phyloP scores from a whole-genome alignment of 139 green algal species.

The Mesotaenium endlicherianum region DNA sequence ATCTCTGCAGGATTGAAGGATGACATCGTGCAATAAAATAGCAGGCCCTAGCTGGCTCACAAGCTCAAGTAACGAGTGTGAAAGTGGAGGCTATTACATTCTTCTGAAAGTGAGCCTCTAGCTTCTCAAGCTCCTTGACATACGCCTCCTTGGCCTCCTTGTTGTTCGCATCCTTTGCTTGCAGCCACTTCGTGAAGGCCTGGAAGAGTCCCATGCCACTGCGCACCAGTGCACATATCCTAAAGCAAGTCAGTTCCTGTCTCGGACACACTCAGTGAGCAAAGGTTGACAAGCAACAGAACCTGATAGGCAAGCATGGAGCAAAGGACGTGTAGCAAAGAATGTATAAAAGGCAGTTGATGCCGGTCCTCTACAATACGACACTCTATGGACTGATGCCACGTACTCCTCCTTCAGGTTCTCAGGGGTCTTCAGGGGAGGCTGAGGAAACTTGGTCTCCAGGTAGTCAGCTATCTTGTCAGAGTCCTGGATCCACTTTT shows the following conservation, averaged over 20 bases:
- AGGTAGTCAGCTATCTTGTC: constrained; percentile 35
- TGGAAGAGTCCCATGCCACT: constrained; percentile 21
- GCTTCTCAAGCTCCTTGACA: constrained; percentile 2
- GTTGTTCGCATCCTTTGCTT: constrained; percentile 28
- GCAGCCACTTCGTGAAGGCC: constrained; percentile 21
- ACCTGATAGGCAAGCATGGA: neutral
- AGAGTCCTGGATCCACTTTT: constrained; percentile 44
- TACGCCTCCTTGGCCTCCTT: neutral
- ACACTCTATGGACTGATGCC: neutral
- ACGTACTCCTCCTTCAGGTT: constrained; percentile 30
- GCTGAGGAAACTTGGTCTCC: constrained; percentile 28
- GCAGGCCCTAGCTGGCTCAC: neutral
- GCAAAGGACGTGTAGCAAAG: neutral
- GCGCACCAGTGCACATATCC: neutral
- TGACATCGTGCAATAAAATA: neutral
- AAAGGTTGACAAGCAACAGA: neutral
- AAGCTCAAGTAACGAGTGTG: neutral
- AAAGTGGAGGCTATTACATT: constrained; percentile 14
- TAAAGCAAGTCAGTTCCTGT: neutral
- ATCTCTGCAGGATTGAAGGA: neutral
- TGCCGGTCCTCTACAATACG: neutral
- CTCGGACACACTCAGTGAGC: neutral
- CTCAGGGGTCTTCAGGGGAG: constrained; percentile 20
- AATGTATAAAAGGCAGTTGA: neutral
- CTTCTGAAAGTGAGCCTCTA: constrained; percentile 17